Evolutionary conservation across 2,329 filamentous ascomycete genomes (phyloP).

Genomic region (Sclerotiophoma versabilis): DNA sequence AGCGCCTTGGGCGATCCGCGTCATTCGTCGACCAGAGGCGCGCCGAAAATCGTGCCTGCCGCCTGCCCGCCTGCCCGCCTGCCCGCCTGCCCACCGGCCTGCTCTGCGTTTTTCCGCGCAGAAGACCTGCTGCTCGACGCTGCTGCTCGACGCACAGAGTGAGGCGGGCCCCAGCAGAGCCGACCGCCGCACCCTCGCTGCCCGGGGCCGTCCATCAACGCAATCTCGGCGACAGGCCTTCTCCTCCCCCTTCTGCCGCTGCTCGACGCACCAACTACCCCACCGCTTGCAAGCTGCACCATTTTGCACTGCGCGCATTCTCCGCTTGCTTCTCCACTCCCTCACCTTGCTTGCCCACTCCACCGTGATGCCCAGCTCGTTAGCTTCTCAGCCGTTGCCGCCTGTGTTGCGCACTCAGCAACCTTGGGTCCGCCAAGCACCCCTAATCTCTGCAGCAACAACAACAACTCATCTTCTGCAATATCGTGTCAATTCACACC

Average conservation of each 20-base stretch:
- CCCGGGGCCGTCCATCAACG: too few relatives aligned
- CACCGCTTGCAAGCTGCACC: slow-evolving; percentile 2
- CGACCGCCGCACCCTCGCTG: too few relatives aligned
- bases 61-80: not conserved
- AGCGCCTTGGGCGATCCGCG: slow-evolving; percentile 9
- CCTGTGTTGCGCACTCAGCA: too few relatives aligned
- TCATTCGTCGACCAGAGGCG: slow-evolving; percentile 6
- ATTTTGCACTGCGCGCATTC: not conserved
- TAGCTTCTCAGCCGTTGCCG: slow-evolving; percentile 9
- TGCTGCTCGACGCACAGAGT: not conserved
- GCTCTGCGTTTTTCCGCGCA: not conserved
- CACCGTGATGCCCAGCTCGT: slow-evolving; percentile 1
- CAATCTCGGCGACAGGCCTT: too few relatives aligned
- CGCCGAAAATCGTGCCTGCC: slow-evolving; percentile 9
- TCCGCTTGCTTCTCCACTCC: slow-evolving; percentile 2
- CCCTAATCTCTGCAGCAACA: too few relatives aligned
- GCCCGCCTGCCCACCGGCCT: not conserved
- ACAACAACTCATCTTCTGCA: too few relatives aligned
- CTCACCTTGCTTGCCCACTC: not conserved
- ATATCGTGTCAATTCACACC: not conserved
- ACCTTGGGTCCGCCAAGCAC: too few relatives aligned
- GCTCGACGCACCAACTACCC: not conserved
- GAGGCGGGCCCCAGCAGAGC: not conserved
- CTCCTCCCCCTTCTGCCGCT: slow-evolving; percentile 1
- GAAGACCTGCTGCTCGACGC: not conserved